phyloP scores from a whole-genome alignment of 306 rosid genomes.

The Prinsepia uniflora region DNA sequence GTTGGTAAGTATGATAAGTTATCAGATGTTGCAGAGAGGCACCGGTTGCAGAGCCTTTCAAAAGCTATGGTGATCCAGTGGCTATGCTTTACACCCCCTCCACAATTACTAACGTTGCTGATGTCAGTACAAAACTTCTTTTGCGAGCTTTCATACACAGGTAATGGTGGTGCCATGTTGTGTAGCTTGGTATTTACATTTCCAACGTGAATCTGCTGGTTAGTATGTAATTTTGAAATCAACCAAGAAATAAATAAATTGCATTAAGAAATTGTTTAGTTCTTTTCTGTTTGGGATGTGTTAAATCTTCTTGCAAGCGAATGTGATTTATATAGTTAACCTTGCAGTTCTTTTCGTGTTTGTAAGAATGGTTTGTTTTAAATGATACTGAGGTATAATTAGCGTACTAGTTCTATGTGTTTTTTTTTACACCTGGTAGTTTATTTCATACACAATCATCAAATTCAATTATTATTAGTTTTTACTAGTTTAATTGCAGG shows the following conservation, averaged over 20 bases:
- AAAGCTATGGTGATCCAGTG: constrained; percentile 94
- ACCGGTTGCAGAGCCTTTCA: constrained; percentile 83
- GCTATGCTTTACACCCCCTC: constrained; percentile 98
- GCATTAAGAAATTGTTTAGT: neutral
- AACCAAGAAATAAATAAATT: neutral
- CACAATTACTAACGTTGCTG: constrained; percentile 65
- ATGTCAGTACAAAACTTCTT: constrained; percentile 68
- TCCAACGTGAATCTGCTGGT: constrained; percentile 13
- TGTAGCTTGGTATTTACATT: constrained; percentile 2
- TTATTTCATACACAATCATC: constrained; percentile 8
- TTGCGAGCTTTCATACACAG: constrained; percentile 77
- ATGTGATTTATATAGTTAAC: neutral
- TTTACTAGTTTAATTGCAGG: neutral
- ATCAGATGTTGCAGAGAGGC: constrained; percentile 86
- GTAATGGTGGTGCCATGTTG: constrained; percentile 32
- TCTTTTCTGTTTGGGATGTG: neutral
- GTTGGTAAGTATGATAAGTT: constrained; percentile 50
- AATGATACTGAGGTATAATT: neutral
- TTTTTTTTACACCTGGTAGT: constrained; percentile 3
- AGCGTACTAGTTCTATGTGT: neutral
- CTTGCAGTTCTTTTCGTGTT: neutral
- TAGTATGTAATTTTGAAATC: constrained; percentile 15
- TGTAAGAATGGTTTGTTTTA: neutral
- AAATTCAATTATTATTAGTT: neutral
- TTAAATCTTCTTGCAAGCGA: neutral